Base-by-base conservation (phyloP, 1,284 basidiomycete species). In the Cutaneotrichosporon cutaneum region DNA sequence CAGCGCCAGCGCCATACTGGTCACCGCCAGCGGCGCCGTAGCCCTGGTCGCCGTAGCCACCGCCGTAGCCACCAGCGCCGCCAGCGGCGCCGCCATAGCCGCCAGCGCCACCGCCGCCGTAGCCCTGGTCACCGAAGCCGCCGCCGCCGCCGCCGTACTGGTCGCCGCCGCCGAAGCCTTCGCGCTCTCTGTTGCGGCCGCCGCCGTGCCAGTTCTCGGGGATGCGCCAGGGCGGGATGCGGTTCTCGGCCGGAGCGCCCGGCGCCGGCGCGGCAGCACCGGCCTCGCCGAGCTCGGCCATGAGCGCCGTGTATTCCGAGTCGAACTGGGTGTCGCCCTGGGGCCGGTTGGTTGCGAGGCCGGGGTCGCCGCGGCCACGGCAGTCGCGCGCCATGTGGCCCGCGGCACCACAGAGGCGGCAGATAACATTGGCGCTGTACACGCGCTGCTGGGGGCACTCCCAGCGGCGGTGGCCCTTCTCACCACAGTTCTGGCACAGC, bases 321-420 rank as follows among this genome's bases (percentile, higher is more conserved):
- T 99, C 95, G 81, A 98, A 97, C 51, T 70, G 75, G 58, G 72
- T 74, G 65, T 61, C 67, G 30, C 45, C 44, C 1, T 44, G 54
- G 63, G 59, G 68, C 63, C 67, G 75, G 68, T 72, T 83, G 72
- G 72, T 84, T 76, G 70, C 76, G 55, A 74, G 69, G 39, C 73
- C 77, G 51, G 77, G 76, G 57, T 79, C 72, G 65, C 78, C 77
- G 26, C 86, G 90, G 45, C 80, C 77, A 62, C 89, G 90, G 77
- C 93, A 95, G 81, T 96, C 93, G 71, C 94, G 88, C 60, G 93
- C 94, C 94, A 97, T 96, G 81, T 97, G 94, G 47, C 94, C 94
- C 45, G 77, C 81, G 87, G 91, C 93, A 65, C 94, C 94, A 81
- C 94, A 97, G 70, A 94, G 86, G 71, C 92, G 92, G 84, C 94